A percentile compares a stretch with the other conserved stretches of the same genome.
Conservation (phyloP, 805 yeast species). For the Saccharomycopsis fermentans region DNA sequence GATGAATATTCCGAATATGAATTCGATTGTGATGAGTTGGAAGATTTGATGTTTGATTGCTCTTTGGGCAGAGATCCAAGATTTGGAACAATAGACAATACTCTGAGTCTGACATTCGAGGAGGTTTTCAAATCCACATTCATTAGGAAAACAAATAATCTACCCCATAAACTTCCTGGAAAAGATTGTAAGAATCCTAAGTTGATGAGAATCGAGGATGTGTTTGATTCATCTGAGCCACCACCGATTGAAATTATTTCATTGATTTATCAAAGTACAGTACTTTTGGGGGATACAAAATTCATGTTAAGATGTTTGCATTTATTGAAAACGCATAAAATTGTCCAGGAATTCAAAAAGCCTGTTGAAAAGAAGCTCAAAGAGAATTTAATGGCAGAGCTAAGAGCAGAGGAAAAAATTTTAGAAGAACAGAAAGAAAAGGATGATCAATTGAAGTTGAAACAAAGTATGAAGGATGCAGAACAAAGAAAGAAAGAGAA, state of each 20-base stretch:
- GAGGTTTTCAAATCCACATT: slow-evolving; percentile 2
- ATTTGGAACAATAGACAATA: neutral
- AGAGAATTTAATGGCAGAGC: neutral
- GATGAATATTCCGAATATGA: slow-evolving; percentile 16
- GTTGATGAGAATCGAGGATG: slow-evolving; percentile 20
- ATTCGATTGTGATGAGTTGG: slow-evolving; percentile 18
- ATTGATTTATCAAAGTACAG: slow-evolving; percentile 50
- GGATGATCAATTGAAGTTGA: neutral
- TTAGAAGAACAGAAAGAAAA: neutral
- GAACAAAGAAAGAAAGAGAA: slow-evolving; percentile 2
- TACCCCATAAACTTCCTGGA: slow-evolving; percentile 11
- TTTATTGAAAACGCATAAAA: slow-evolving; percentile 39
- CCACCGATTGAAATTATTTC: slow-evolving; percentile 30
- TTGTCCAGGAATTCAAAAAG: slow-evolving; percentile 26
- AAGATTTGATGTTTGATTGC: slow-evolving; percentile 1
- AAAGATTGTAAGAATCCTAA: neutral
- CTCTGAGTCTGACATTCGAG: neutral
- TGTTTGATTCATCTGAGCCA: slow-evolving; percentile 11
- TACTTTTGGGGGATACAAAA: slow-evolving; percentile 53
- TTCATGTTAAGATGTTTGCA: slow-evolving; percentile 48
- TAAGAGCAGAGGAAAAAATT: slow-evolving; percentile 3
- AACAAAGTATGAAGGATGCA: neutral
- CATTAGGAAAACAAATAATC: slow-evolving; percentile 22
- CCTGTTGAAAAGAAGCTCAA: slow-evolving; percentile 17
- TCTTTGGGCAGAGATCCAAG: slow-evolving; percentile 8